Evolutionary conservation across 78 protist genomes (phyloP), one percentile per base, ranked within the genome.

Genomic region (Dictyostelium capitatum): DNA sequence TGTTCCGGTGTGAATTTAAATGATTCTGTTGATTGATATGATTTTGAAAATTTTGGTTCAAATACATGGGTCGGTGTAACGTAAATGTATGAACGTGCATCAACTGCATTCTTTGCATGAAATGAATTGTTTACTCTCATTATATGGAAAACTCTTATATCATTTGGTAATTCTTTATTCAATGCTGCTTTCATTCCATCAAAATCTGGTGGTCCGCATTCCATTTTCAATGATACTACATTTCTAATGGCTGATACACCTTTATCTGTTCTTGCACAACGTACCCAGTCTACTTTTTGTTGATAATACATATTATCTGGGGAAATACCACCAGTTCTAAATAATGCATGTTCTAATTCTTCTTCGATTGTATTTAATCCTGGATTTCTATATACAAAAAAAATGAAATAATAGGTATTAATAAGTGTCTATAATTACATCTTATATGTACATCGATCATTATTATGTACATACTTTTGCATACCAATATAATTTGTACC

Each of bases 231-330:
- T 48, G 82, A 57, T 14, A 87, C 94, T 9, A 95, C 72, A 69
- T 95, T 83, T 81, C 95, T 64, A 28, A 95, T 23, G 48, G 96
- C 96, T n/a, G 79, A 56, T 11, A 95, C 96, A 74, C 96, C 96
- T 59, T 95, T 95, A 67, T 95, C 96, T n/a, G 96, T 95, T 57
- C 96, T 74, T 6, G 96, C 94, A 50, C 90, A 75, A 53, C 95
- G 54, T 12, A 80, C 57, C 96, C 96, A 95, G 70, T 78, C 94
- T 25, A 95, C 64, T 90, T 95, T 79, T 57, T 75, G 78, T 30
- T 81, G 89, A 15, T 25, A 72, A 72, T 74, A 89, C 28, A 77
- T 20, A 25, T 93, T 93, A 46, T 87, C 90, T 20, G 77, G 83
- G n/a, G 74, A 54, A 54, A 93, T 93, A 43, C 89, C 92, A 53